Evolutionary conservation across 495 filamentous ascomycete species (phyloP).

Genomic region (Aspergillus homomorphus): DNA sequence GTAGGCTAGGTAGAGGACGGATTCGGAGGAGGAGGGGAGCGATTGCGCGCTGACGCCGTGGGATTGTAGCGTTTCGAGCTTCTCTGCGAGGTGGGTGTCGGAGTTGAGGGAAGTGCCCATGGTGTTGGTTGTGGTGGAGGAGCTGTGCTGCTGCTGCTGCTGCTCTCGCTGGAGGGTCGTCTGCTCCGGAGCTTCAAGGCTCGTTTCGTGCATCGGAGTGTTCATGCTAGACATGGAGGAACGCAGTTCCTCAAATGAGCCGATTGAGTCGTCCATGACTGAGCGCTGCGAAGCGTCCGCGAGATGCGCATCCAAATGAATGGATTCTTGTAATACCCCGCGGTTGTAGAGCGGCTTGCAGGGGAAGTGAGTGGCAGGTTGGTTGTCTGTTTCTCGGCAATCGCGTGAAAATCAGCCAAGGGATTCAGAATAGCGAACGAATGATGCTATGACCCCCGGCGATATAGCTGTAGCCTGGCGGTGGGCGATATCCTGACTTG

Average conservation of each 20-base stretch:
- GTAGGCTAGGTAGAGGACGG: slow-evolving; percentile 90
- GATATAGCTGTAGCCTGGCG: not conserved
- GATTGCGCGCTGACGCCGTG: slow-evolving; percentile 16
- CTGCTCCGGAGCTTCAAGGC: slow-evolving; percentile 11
- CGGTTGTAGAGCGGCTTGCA: not conserved
- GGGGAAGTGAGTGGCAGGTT: not conserved
- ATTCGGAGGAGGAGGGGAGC: slow-evolving; percentile 30
- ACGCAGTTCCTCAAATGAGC: too few relatives aligned
- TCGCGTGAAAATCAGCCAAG: not conserved
- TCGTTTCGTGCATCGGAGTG: not conserved
- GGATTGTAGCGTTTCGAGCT: slow-evolving; percentile 16
- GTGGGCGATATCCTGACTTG: not conserved
- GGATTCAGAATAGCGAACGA: not conserved
- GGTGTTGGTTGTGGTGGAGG: not conserved
- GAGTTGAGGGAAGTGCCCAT: slow-evolving; percentile 15
- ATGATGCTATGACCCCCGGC: too few relatives aligned
- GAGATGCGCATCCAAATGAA: too few relatives aligned
- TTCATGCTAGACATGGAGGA: not conserved
- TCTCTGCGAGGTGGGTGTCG: slow-evolving; percentile 25
- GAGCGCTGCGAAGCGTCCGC: too few relatives aligned
- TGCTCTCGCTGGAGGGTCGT: slow-evolving; percentile 4
- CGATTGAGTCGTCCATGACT: too few relatives aligned
- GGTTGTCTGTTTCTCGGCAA: too few relatives aligned
- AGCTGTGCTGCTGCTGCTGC: slow-evolving; percentile 1
- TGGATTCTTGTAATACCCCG: not conserved